Evolutionary conservation across 2,329 filamentous ascomycete genomes (phyloP), one percentile per base, ranked within the genome.

Genomic region (Fusarium xyrophilum): DNA sequence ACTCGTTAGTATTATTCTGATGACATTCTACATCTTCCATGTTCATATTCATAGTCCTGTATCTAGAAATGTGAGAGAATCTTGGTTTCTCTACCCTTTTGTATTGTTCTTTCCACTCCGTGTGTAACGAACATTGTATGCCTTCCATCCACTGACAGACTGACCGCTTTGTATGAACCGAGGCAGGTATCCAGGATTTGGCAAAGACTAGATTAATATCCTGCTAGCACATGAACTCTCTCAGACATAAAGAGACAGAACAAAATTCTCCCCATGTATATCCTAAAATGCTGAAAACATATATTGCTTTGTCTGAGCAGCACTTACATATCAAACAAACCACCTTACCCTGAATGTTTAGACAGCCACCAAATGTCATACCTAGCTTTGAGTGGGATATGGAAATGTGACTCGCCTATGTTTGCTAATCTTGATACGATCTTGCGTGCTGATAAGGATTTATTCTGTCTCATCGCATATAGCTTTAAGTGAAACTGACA

Each of bases 121-220:
- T 27, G 25, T 43, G 9, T 21, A 17, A 27, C 33, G 8, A n/a
- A 39, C 28, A 10, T 43, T 19, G 40, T 21, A 25, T n/a, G n/a
- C 27, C 8, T 35, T 36, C 12, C 21, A 30, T 50, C n/a, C 32
- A 64, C 28, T 53, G 44, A 50, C 28, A 50, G 35, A 17, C 21
- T 64, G 44, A 64, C 61, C 61, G 60, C 61, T 58, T 23, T 36
- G 44, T 8, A 51, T 58, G 19, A 51, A 39, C 60, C 61, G 52
- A 59, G 60, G 60, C 25, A 23, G 25, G 25, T 12, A 17, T 30
- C 23, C 25, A 25, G 50, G 52, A 17, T 30, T 32, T 33, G 43
- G 56, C 14, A 21, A n/a, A 43, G 19, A 7, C 14, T 17, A 27
- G 23, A 53, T 21, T 13, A 30, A 27, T 38, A 21, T 23, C 25